Base-by-base conservation (phyloP, 108 stramenopile species). In the Nitzschia palea region DNA sequence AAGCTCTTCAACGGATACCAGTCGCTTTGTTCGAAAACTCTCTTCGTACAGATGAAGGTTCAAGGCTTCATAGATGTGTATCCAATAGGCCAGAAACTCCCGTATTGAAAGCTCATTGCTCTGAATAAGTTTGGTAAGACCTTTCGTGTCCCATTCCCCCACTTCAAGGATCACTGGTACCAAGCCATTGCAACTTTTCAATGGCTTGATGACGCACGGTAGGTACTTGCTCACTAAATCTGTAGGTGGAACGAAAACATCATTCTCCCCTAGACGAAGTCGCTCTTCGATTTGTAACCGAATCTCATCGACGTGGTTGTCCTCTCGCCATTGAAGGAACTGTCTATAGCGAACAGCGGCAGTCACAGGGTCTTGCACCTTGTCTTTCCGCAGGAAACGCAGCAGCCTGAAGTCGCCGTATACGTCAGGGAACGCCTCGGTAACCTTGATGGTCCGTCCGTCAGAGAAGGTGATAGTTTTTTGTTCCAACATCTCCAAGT, bases 1-100 rank as follows among this genome's bases (percentile, higher is more conserved):
- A 8, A 61, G 52, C 45, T 56, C 71, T 14, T 79, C 62, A 18
- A 73, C 42, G 40, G 45, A 79, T 10, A 68, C 42, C 73, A 79
- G 70, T 58, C 55, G 29, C 9, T 60, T 55, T 5, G 2, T 30
- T 18, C 50, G 29, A 0, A 70, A 22, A 15, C 67, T 55, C 45
- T 73, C 50, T 20, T 29, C 47, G 31, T 79, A 74, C 20, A 79
- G 51, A 18, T 56, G 27, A 2, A 48, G 28, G 47, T 79, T 67
- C 12, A 79, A 68, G 4, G 72, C 36, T 50, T 79, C 78, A 31
- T 62, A 70, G 23, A 63, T 44, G 43, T 55, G 70, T 8, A 62
- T 70, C 78, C 78, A 79, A 27, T 74, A 79, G 12, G 35, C 23
- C n/a, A 79, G 61, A 47, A 74, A 79, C 8, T 68, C 61, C 27